Evolutionary conservation across 495 filamentous ascomycete species (phyloP), one percentile per base, ranked within the genome.

Genomic region (Aspergillus affinis): DNA sequence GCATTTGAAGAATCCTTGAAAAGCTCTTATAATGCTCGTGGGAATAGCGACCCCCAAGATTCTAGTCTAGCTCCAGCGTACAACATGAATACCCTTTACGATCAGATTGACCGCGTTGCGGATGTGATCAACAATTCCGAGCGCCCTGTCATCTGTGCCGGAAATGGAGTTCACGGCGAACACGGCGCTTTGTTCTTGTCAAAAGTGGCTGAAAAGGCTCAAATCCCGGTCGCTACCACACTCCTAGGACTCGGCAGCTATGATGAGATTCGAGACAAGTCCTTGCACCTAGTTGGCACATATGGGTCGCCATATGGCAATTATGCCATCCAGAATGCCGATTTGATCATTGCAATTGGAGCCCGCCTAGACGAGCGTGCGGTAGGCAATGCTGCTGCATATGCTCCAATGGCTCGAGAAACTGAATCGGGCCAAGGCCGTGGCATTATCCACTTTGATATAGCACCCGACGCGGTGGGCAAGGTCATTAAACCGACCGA

Each of bases 291-390:
- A 84, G 75, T 87, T 1, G 85, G 85, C 57, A 88, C 85, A 82
- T 83, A 88, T 71, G 85, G 85, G 19, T 85, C 85, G 1, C 81
- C 84, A 6, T 87, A 83, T 61, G 85, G 85, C 65, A 87, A 88
- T 75, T 77, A 86, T 73, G 80, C 85, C 30, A 86, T 88, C 68
- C 85, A 88, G 67, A 82, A 87, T 66, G 82, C 85, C 48, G 85
- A 88, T 59, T 69, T 87, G 41, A 79, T 88, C 65, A 80, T 88
- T 51, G 84, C 83, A 12, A 74, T 88, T 29, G 85, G 85, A 57
- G 85, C 82, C n/a, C 81, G 85, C 21, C 85, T 88, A 61, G 85
- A 88, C 60, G 85, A 88, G 61, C 83, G 85, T 62, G 85, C 86
- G 17, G 86, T 83, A 6, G 71, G 75, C 21, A 78, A 70, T 55